phyloP scores from a whole-genome alignment of 371 early-diverging fungal genomes.

The Mortierella sp. region DNA sequence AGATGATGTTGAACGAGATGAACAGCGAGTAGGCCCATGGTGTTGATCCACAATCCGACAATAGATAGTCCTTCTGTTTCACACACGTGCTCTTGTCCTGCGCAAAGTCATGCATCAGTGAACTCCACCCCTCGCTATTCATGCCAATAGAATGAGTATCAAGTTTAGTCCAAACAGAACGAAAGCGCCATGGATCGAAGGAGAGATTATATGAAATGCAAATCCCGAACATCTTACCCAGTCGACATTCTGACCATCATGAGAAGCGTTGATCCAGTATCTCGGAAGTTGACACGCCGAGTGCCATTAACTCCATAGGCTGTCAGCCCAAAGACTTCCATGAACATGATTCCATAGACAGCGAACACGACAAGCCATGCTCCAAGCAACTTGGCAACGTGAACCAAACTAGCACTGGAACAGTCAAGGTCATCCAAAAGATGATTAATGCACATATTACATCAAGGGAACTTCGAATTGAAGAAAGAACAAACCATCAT shows the following conservation, averaged over 20 bases:
- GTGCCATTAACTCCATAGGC: constrained; percentile 66
- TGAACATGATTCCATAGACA: constrained; percentile 76
- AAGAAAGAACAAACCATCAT: not conserved
- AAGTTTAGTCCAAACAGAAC: not conserved
- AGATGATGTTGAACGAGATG: constrained; percentile 74
- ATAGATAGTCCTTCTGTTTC: constrained; percentile 59
- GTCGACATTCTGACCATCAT: constrained; percentile 73
- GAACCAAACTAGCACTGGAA: constrained; percentile 55
- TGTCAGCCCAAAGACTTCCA: constrained; percentile 80
- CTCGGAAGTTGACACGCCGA: constrained; percentile 70
- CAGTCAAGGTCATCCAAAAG: too few relatives aligned
- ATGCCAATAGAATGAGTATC: not conserved
- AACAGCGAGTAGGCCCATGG: constrained; percentile 73
- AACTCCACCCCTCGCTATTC: constrained; percentile 75
- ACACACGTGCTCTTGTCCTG: constrained; percentile 71
- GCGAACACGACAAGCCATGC: constrained; percentile 78
- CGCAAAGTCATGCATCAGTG: constrained; percentile 75
- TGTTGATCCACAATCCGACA: constrained; percentile 74
- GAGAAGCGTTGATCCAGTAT: constrained; percentile 65
- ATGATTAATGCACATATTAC: too few relatives aligned
- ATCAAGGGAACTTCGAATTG: not conserved
- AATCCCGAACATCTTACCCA: constrained; percentile 55
- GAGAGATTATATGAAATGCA: too few relatives aligned
- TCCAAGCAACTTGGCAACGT: constrained; percentile 70
- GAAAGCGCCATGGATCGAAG: too few relatives aligned